phyloP scores from a whole-genome alignment of 176 grass and related monocot genomes.

The Secale cereale region DNA sequence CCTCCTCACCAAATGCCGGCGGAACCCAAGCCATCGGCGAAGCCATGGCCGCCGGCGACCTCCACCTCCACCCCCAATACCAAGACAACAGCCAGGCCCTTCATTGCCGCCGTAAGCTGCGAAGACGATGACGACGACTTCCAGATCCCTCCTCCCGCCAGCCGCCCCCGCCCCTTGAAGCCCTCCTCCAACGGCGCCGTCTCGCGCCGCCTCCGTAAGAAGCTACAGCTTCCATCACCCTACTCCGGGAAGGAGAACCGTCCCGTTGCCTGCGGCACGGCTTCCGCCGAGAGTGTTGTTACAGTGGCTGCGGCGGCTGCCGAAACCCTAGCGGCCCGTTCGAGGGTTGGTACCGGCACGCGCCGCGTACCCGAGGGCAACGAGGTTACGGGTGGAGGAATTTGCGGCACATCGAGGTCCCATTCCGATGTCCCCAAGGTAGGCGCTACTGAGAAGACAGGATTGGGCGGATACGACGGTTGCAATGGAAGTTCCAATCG shows the following conservation, averaged over 20 bases:
- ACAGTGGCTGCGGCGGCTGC: neutral
- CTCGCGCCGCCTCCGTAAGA: slow-evolving; percentile 38
- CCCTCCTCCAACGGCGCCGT: slow-evolving; percentile 32
- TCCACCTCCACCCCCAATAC: neutral
- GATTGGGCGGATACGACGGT: neutral
- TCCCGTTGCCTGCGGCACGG: neutral
- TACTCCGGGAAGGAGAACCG: slow-evolving; percentile 59
- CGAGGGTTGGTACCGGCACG: slow-evolving; percentile 7
- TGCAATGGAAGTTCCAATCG: neutral
- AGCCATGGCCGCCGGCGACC: neutral
- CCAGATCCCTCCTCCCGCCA: slow-evolving; percentile 36
- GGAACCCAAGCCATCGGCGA: slow-evolving; percentile 29
- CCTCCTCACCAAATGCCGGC: slow-evolving; percentile 30
- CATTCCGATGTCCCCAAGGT: neutral
- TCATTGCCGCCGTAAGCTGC: neutral
- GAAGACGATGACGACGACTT: slow-evolving; percentile 62
- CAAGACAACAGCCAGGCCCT: neutral
- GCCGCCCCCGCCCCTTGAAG: slow-evolving; percentile 32
- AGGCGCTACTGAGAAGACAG: slow-evolving; percentile 4
- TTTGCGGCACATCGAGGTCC: neutral
- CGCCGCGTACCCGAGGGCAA: neutral
- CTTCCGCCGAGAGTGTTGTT: neutral
- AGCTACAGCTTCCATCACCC: slow-evolving; percentile 16
- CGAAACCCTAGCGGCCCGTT: slow-evolving; percentile 35
- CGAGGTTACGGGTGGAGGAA: neutral